phyloP scores from a whole-genome alignment of 73 alveolate species.

The Symbiodinium pilosum region DNA sequence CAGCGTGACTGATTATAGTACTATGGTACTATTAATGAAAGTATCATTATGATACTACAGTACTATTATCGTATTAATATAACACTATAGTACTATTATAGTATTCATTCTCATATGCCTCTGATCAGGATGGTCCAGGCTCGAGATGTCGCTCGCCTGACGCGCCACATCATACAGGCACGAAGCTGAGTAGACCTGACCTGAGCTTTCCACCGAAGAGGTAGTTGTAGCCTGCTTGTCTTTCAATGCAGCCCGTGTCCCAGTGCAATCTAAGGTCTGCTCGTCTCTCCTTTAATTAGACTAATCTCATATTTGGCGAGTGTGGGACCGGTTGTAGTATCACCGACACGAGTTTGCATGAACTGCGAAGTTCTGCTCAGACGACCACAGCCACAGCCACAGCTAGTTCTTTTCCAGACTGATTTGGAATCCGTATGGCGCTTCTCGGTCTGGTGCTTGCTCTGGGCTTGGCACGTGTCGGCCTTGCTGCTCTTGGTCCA shows the following conservation, averaged over 20 bases:
- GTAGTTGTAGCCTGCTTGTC: not conserved
- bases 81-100: not conserved
- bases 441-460: not conserved
- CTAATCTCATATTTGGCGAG: not conserved
- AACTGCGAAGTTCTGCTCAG: constrained; percentile 10
- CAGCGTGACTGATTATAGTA: not conserved
- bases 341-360: not conserved
- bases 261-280: not conserved
- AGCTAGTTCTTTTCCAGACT: not conserved
- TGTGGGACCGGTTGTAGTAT: not conserved
- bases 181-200: not conserved
- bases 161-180: not conserved
- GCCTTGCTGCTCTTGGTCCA: constrained; percentile 21
- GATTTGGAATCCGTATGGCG: not conserved
- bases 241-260: not conserved
- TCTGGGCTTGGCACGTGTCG: not conserved
- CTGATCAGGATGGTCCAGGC: constrained; percentile 14
- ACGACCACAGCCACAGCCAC: not conserved
- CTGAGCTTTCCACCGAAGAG: not conserved
- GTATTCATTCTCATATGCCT: not conserved
- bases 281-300: not conserved
- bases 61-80: not conserved
- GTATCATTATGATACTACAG: not conserved
- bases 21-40: not conserved
- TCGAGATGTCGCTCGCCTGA: not conserved